Evolutionary conservation across 495 filamentous ascomycete species (phyloP).

Genomic region (Astrothelium subdiscretum): DNA sequence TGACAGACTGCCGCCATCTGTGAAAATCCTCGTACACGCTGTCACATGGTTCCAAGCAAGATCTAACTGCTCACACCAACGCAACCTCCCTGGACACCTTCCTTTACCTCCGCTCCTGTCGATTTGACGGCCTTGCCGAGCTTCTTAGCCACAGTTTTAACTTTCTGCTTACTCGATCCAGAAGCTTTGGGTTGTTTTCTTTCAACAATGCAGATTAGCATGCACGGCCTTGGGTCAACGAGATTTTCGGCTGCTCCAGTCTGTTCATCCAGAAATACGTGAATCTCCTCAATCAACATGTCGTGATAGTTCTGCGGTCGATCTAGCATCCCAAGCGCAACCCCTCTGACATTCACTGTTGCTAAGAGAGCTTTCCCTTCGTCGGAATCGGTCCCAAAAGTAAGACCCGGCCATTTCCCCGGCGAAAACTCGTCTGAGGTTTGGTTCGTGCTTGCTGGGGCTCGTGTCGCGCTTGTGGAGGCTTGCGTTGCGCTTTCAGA

Average conservation of each 20-base stretch:
- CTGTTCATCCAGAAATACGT: neutral
- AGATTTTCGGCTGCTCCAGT: neutral
- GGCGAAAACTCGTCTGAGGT: neutral
- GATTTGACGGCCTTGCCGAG: neutral
- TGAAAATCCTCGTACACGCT: neutral
- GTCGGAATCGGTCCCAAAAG: neutral
- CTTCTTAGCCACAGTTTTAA: neutral
- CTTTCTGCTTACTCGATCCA: neutral
- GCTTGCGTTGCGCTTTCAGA: neutral
- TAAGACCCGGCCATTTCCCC: neutral
- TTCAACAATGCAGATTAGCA: neutral
- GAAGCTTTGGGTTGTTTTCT: neutral
- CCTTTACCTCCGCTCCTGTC: neutral
- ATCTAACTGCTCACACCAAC: neutral
- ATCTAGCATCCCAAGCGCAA: neutral
- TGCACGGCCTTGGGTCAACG: neutral
- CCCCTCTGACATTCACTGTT: neutral
- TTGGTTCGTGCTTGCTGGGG: neutral
- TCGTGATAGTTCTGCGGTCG: neutral
- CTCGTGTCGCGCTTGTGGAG: no score
- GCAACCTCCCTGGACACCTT: neutral
- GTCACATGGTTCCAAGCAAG: neutral
- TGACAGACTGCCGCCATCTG: neutral
- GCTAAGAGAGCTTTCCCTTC: neutral
- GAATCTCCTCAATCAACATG: neutral